Evolutionary conservation across 2,329 filamentous ascomycete genomes (phyloP), one percentile per base, ranked within the genome.

Genomic region (Leptodontidium sp.): DNA sequence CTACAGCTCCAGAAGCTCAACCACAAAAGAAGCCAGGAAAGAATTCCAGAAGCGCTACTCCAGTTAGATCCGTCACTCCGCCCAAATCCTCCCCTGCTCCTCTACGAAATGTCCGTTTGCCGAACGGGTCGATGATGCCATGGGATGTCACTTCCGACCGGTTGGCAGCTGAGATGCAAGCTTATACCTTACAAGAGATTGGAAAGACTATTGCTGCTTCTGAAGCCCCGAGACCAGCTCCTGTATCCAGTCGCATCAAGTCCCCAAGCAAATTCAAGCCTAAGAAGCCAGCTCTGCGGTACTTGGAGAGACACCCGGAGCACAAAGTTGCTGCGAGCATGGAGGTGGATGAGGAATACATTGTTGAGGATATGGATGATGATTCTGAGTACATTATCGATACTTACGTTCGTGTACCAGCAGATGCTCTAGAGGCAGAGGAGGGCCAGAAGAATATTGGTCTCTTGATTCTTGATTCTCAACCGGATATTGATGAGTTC

Each of bases 331-430:
- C 79, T 17, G 61, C 52, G 24, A 77, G 72, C 72, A 77, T 78
- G 61, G 77, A 77, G 35, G 79, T 80, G 74, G 80, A 79, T 26
- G 80, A 83, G 50, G 49, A 66, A n/a, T 75, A 75, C 53, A 80
- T 80, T 74, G 80, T 77, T 15, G 82, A 81, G 21, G 84, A 86
- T 15, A 79, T 74, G 1, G 78, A 79, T 9, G 79, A 85, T 67
- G 86, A 87, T 21, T 83, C 83, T 3, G 87, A 90, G 64, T 91
- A 89, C 80, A 82, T 91, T 35, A 85, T 89, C 53, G 88, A 90
- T 69, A 89, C 88, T 50, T 91, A 91, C 73, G 82, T 90, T 64
- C 87, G 88, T 45, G 83, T 90, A 21, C 86, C 88, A 1, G 85
- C 82, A 2, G 82, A 84, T 67, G 81, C 81, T 32, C 80, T 89